phyloP scores from a whole-genome alignment of 768 basidiomycete species.

The Leccinum rimulosum region DNA sequence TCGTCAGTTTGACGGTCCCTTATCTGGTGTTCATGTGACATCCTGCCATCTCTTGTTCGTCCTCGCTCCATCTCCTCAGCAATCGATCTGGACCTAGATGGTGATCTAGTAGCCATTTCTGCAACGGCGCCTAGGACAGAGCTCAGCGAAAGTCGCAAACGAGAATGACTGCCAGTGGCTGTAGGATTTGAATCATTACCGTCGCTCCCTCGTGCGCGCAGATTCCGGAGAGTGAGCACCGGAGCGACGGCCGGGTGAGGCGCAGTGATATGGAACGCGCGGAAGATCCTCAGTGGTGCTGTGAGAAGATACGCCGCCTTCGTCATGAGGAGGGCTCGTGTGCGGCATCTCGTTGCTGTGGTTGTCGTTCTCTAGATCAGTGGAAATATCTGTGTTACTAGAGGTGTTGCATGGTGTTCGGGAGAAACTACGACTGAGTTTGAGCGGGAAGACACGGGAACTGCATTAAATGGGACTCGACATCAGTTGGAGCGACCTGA shows the following conservation, averaged over 20 bases:
- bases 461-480: not conserved
- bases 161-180: slow-evolving; percentile 7
- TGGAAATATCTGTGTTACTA: slow-evolving; percentile 3
- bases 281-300: slow-evolving; percentile 30
- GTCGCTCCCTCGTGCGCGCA: not conserved
- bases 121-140: slow-evolving; percentile 20
- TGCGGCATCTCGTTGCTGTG: not conserved
- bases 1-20: not conserved
- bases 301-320: slow-evolving; percentile 32
- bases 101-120: slow-evolving; percentile 16
- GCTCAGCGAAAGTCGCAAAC: slow-evolving; percentile 17
- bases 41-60: slow-evolving; percentile 18
- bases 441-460: not conserved
- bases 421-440: not conserved
- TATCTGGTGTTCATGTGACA: not conserved
- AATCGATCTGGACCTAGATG: slow-evolving; percentile 24
- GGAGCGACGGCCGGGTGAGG: not conserved
- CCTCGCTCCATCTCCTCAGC: slow-evolving; percentile 33
- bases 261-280: not conserved
- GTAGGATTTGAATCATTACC: slow-evolving; percentile 2
- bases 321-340: not conserved
- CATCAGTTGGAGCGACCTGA: not conserved
- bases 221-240: slow-evolving; percentile 4
- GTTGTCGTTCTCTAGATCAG: slow-evolving; percentile 1
- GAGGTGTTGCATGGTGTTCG: not conserved